A percentile compares a stretch with the other conserved stretches of the same genome.
These are phyloP conservation scores for Solanum sejunctum DNA, from an alignment of 257 asterid species.

Conservation along the genomic window DNA sequence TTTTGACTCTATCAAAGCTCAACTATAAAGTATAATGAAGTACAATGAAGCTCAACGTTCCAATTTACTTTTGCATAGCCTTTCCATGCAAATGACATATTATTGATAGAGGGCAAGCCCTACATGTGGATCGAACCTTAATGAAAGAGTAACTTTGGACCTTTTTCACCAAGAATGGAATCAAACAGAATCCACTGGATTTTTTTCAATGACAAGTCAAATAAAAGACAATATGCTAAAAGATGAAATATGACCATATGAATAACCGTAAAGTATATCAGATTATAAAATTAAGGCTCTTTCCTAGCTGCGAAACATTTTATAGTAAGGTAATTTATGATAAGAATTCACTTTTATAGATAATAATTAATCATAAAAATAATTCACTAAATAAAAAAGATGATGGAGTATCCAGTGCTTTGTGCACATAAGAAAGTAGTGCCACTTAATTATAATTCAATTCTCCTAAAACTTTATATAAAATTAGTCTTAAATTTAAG, in stretches of 20 bases:
- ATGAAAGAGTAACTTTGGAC: not conserved
- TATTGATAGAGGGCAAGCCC: too few relatives aligned
- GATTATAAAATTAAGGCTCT: not conserved
- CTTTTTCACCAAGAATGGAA: not conserved
- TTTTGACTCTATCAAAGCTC: not conserved
- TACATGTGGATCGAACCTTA: not conserved
- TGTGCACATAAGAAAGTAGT: not conserved
- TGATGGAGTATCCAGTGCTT: not conserved
- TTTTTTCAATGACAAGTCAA: not conserved
- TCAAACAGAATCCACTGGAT: not conserved
- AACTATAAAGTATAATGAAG: not conserved
- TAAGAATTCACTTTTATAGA: not conserved
- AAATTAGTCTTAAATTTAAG: too few relatives aligned
- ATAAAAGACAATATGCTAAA: too few relatives aligned
- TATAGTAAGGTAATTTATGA: not conserved
- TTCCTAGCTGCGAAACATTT: not conserved
- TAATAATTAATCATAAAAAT: not conserved
- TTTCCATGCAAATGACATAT: too few relatives aligned
- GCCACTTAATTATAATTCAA: not conserved
- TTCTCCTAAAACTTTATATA: too few relatives aligned
- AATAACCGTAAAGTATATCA: too few relatives aligned
- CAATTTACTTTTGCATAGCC: too few relatives aligned
- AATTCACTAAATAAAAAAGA: too few relatives aligned
- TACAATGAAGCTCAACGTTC: not conserved
- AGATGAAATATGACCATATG: too few relatives aligned